Evolutionary conservation across 2,329 filamentous ascomycete species (phyloP), one percentile per base, ranked within the genome.

Genomic region (Cadophora luteo-olivacea): DNA sequence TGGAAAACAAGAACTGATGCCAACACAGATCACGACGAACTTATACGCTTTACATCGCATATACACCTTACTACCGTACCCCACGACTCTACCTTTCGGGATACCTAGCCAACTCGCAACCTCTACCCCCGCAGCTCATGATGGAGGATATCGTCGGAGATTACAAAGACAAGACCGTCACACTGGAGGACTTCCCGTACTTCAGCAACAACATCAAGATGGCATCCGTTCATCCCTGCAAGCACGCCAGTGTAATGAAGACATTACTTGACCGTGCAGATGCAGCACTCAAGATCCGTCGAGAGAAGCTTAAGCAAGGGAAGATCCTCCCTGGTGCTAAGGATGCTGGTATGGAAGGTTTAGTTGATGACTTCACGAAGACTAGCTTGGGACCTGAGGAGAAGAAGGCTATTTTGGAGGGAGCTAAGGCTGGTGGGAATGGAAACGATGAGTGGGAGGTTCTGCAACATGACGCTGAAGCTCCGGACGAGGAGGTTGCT

Each of bases 21-120:
- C 4, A 57, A 41, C 25, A 58, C 33, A 97, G 93, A 67, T 90
- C 92, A 65, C 87, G 92, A 63, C 92, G 96, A 74, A 97, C 93
- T n/a, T 99, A 99, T 81, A 97, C 92, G 55, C 91, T 99, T 73
- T 99, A 99, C 85, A 98, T 99, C 77, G 96, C 94, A 82, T 99
- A 99, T 83, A 93, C 94, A 4, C 92, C 94, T 48, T 97, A 97
- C 84, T 99, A 98, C 82, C 92, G 93, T 74, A 98, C 96, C 4
- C 96, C 96, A 0, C 93, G 96, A 41, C 88, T 98, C 76, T 99
- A 97, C 81, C 89, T 99, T 60, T 97, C 94, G 0, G 96, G 96
- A 76, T 98, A 98, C 81, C 84, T 89, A 14, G 87, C 92, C 32
- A 87, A 89, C 68, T 92, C 92, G 33, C 91, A 94, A 72, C 94